These are phyloP conservation scores for Allomyces macrogynus DNA, from an alignment of 192 early-diverging fungal genomes.

Conservation along the genomic window DNA sequence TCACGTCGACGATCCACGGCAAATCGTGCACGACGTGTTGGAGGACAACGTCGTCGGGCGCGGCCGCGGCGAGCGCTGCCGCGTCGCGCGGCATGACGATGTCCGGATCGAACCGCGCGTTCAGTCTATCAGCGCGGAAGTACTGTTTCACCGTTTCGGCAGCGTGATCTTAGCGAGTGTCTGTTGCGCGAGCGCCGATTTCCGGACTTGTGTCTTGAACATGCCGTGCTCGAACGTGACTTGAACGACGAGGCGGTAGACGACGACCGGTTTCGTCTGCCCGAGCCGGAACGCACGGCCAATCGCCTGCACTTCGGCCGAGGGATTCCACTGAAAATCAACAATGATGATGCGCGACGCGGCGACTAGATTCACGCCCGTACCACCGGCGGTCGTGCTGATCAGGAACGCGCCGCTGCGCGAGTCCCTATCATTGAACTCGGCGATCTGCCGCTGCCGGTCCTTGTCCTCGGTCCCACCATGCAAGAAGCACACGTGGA, in stretches of 20 bases:
- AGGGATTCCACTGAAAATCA: conserved; percentile 6
- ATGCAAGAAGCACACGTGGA: not conserved
- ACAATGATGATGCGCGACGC: conserved; percentile 6
- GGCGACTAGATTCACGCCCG: conserved; percentile 7
- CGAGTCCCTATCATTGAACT: not conserved
- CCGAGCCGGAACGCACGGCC: conserved; percentile 4
- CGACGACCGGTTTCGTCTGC: conserved; percentile 2
- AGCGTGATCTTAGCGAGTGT: not conserved
- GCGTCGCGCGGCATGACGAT: too few relatives aligned
- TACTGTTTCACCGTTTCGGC: too few relatives aligned
- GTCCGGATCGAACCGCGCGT: too few relatives aligned
- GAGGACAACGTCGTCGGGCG: too few relatives aligned
- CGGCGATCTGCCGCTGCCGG: not conserved
- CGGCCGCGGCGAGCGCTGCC: too few relatives aligned
- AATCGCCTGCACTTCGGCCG: conserved; percentile 1
- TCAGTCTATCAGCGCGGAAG: too few relatives aligned
- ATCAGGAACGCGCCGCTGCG: not conserved
- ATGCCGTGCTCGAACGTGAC: conserved; percentile 2
- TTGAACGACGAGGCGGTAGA: conserved; percentile 4
- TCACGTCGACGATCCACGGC: too few relatives aligned
- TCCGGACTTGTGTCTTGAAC: not conserved
- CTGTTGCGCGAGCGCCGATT: not conserved
- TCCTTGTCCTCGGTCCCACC: not conserved
- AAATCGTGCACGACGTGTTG: too few relatives aligned
- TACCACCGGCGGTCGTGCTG: conserved; percentile 3